Base-by-base conservation (phyloP, 208 protist species). In the Naegleria gruberi region DNA sequence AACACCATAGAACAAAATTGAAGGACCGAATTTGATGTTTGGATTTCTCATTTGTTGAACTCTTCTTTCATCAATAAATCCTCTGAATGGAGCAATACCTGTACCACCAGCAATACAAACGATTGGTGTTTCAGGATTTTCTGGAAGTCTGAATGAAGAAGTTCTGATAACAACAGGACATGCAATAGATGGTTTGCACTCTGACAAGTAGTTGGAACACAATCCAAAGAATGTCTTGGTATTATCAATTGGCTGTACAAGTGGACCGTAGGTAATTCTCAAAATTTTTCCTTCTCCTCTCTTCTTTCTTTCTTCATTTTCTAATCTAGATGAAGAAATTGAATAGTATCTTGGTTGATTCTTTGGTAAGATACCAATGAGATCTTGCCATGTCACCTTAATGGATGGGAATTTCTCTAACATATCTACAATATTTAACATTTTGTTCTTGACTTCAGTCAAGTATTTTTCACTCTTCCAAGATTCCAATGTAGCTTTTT, bases 41-140 rank as follows among this genome's bases (percentile, higher is more conserved):
- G 87, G 81, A 30, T 42, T 30, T n/a, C 17, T 45, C 86, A 91
- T 1, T 15, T 74, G 47, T 0, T 88, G 19, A 34, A 17, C 7
- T 55, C 42, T 91, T 51, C 85, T 41, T 1, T 98, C 92, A 92
- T 97, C 95, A 37, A 99, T 85, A 92, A 99, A 98, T 44, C 96
- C 65, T 37, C 30, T 77, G 6, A 77, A 37, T 77, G 65, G 65
- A 37, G 65, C 65, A 77, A 77, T 77, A 12, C 65, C 65, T 37
- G 65, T 77, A 37, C 65, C 65, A 37, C 97, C 96, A 51, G 97
- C 97, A 93, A 98, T 96, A 96, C 98, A 97, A 37, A 98, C 90
- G 57, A 98, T 90, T 15, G 96, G 95, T 4, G 93, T 95, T 19
- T 94, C 93, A 93, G 96, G 95, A 81, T 92, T 89, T n/a, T 94